These are phyloP conservation scores for Cryoendolithus antarcticus DNA, from an alignment of 2,329 filamentous ascomycete genomes.

Conservation along the genomic window DNA sequence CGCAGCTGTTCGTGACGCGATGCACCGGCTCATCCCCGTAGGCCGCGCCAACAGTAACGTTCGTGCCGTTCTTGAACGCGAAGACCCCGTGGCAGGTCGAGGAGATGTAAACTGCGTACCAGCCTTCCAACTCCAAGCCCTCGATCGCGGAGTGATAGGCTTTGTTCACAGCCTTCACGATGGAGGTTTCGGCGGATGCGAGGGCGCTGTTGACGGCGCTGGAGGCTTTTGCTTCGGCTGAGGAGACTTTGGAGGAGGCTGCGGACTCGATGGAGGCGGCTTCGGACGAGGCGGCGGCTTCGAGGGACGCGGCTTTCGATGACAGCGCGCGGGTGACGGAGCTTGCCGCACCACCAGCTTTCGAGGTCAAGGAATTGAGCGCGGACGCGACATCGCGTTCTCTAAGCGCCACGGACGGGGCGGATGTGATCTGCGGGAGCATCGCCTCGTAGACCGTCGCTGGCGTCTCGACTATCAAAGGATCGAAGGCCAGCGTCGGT, in stretches of 20 bases:
- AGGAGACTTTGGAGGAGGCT: slow-evolving; percentile 13
- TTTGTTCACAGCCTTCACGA: slow-evolving; percentile 31
- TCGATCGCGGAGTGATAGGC: slow-evolving; percentile 28
- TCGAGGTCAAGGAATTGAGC: background rate
- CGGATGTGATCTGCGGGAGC: no score
- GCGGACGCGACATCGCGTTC: background rate
- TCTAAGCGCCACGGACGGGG: slow-evolving; percentile 6
- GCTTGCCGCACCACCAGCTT: background rate
- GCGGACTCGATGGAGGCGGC: slow-evolving; percentile 13
- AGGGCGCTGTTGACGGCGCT: slow-evolving; percentile 13
- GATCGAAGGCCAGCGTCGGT: no score
- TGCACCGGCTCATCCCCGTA: slow-evolving; percentile 24
- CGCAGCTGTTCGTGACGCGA: slow-evolving; percentile 29
- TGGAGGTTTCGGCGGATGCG: slow-evolving; percentile 24
- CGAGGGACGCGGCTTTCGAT: slow-evolving; percentile 18
- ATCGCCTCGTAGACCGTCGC: no score
- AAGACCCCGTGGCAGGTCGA: slow-evolving; percentile 44
- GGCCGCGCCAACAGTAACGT: slow-evolving; percentile 30
- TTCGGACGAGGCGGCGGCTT: slow-evolving; percentile 10
- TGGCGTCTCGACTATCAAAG: no score
- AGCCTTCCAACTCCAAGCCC: slow-evolving; percentile 43
- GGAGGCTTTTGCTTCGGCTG: slow-evolving; percentile 11
- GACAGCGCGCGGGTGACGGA: slow-evolving; percentile 11
- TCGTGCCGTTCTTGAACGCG: slow-evolving; percentile 27
- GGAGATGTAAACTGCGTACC: slow-evolving; percentile 49